Conservation (phyloP, 2,329 filamentous ascomycete species). For the Escovopsis weberi region DNA sequence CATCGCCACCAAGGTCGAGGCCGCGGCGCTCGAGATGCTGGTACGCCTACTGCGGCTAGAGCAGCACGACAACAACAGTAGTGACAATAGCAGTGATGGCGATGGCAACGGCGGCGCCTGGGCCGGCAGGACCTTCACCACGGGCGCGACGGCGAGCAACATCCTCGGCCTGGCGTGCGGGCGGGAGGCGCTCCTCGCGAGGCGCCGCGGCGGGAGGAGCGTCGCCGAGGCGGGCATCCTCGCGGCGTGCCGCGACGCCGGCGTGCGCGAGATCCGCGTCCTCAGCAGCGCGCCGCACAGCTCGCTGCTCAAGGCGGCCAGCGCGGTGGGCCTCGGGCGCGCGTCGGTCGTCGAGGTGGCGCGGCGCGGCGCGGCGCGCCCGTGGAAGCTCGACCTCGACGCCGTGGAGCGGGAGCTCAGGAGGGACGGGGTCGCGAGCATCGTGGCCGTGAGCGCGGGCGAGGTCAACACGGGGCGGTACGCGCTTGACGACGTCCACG, state of each 20-base stretch:
- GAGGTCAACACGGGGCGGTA: conserved; percentile 88
- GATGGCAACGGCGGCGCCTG: conserved; percentile 21
- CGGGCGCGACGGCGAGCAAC: conserved; percentile 61
- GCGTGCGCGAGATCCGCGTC: conserved; percentile 55
- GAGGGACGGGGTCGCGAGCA: conserved; percentile 42
- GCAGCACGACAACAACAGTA: no score
- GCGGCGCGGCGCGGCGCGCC: conserved; percentile 26
- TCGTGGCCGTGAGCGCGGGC: conserved; percentile 68
- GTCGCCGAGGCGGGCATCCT: conserved; percentile 59
- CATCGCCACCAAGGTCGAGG: conserved; percentile 63
- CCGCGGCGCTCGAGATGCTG: conserved; percentile 54
- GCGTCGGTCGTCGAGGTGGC: conserved; percentile 47
- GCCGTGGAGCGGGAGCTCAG: conserved; percentile 46
- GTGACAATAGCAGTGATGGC: no score
- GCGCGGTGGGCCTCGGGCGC: conserved; percentile 65
- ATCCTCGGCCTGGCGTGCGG: conserved; percentile 58
- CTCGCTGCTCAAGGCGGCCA: conserved; percentile 70
- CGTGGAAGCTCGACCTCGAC: conserved; percentile 56
- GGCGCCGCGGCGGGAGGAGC: conserved; percentile 20
- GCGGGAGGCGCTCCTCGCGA: conserved; percentile 47
- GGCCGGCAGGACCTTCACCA: conserved; percentile 39
- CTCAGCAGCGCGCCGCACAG: conserved; percentile 75
- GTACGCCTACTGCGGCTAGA: conserved; percentile 47
- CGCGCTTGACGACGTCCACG: conserved; percentile 41
- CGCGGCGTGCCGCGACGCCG: conserved; percentile 47